phyloP scores from a whole-genome alignment of 2,329 filamentous ascomycete species.

The Hymenoscyphus infarciens region DNA sequence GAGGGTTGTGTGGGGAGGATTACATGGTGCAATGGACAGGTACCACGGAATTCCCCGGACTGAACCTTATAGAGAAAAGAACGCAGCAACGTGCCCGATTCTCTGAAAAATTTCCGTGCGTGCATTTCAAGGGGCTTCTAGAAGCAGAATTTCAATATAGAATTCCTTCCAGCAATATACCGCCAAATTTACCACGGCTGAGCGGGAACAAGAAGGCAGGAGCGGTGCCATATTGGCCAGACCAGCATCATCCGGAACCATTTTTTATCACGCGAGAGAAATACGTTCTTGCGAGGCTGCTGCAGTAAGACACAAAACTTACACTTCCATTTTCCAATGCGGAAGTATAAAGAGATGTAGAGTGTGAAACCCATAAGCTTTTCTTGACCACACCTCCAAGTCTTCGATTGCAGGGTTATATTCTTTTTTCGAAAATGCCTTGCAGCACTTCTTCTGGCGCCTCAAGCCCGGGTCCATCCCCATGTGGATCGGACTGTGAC shows the following conservation, averaged over 20 bases:
- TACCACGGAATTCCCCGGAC: neutral
- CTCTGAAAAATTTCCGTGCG: conserved; percentile 15
- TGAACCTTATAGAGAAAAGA: conserved; percentile 8
- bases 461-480: conserved; percentile 22
- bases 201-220: conserved; percentile 21
- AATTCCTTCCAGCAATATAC: conserved; percentile 19
- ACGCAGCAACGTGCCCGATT: conserved; percentile 14
- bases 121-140: conserved; percentile 16
- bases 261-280: conserved; percentile 23
- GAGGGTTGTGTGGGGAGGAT: neutral
- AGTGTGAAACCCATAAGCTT: conserved; percentile 15
- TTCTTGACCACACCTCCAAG: conserved; percentile 15
- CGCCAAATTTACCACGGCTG: conserved; percentile 22
- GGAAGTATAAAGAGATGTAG: conserved; percentile 23
- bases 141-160: conserved; percentile 20
- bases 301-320: conserved; percentile 14
- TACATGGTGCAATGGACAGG: neutral
- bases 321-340: conserved; percentile 12
- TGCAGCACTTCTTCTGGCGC: conserved; percentile 25
- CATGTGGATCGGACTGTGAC: conserved; percentile 22
- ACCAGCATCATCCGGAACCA: conserved; percentile 19
- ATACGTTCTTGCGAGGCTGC: conserved; percentile 23
- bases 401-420: conserved; percentile 14
- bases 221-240: conserved; percentile 19
- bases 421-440: conserved; percentile 15